phyloP scores from a whole-genome alignment of 306 rosid species.

The Ormosia emarginata region DNA sequence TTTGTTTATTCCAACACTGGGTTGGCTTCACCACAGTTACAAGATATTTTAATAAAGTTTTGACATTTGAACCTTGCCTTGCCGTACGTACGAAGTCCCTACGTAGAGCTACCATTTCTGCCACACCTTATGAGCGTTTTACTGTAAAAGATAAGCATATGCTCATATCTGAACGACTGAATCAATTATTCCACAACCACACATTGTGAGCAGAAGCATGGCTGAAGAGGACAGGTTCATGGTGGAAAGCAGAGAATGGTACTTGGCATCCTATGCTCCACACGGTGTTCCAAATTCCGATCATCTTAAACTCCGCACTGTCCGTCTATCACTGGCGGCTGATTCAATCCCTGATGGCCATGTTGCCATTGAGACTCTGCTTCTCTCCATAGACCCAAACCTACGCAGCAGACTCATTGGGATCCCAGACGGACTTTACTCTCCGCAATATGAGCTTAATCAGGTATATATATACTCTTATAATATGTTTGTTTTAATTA shows the following conservation, averaged over 20 bases:
- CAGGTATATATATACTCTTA: too few relatives aligned
- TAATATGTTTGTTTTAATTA: too few relatives aligned
- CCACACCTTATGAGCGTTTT: too few relatives aligned
- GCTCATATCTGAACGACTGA: not conserved
- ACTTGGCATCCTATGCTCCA: constrained; percentile 33
- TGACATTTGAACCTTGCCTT: too few relatives aligned
- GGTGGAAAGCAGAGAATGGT: constrained; percentile 48
- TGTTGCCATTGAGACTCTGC: constrained; percentile 25
- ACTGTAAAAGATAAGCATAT: too few relatives aligned
- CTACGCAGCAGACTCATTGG: constrained; percentile 35
- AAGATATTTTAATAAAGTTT: too few relatives aligned
- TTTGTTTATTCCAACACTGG: too few relatives aligned
- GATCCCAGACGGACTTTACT: constrained; percentile 18
- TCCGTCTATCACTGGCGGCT: not conserved
- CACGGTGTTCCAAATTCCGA: constrained; percentile 41
- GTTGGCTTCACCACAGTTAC: too few relatives aligned
- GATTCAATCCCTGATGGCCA: constrained; percentile 41
- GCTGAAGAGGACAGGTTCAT: not conserved
- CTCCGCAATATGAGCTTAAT: constrained; percentile 23
- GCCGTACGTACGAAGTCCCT: too few relatives aligned
- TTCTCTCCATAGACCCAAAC: constrained; percentile 41
- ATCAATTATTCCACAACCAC: too few relatives aligned
- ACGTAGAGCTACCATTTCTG: too few relatives aligned
- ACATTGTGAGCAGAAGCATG: too few relatives aligned
- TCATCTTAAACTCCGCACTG: constrained; percentile 41